A percentile compares a stretch with the other conserved stretches of the same genome.
Evolutionary conservation across 2,329 filamentous ascomycete species (phyloP).

Genomic region (Phyllosticta citrichinensis): DNA sequence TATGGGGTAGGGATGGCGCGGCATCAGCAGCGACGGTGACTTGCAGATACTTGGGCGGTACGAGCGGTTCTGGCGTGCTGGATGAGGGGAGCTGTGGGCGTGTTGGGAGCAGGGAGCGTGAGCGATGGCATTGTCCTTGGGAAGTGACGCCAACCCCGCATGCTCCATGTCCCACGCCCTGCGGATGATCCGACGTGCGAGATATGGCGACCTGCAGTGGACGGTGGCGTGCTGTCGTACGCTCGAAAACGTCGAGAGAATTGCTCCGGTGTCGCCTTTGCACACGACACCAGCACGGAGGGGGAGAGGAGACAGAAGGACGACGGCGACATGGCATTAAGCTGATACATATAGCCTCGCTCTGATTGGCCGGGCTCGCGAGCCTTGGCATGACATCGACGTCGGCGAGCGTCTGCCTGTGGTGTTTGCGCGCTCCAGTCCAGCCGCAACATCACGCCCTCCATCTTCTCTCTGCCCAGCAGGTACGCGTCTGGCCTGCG

Average conservation of each 20-base stretch:
- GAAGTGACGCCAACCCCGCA: background rate
- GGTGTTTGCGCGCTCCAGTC: background rate
- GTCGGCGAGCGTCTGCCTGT: background rate
- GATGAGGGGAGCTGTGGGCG: background rate
- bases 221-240: background rate
- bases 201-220: background rate
- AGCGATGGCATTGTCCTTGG: background rate
- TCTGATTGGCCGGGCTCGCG: background rate
- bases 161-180: background rate
- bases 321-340: background rate
- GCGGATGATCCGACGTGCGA: background rate
- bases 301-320: background rate
- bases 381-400: background rate
- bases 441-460: background rate
- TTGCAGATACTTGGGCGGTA: background rate
- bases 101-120: background rate
- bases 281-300: background rate
- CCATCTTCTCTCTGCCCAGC: background rate
- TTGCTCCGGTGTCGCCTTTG: background rate
- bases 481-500: background rate
- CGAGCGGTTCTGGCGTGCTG: background rate
- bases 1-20: background rate
- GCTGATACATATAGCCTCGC: background rate
- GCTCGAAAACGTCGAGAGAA: background rate
- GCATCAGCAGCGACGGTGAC: background rate